Base-by-base conservation (phyloP, 108 stramenopile genomes). In the Nitzschia palea region DNA sequence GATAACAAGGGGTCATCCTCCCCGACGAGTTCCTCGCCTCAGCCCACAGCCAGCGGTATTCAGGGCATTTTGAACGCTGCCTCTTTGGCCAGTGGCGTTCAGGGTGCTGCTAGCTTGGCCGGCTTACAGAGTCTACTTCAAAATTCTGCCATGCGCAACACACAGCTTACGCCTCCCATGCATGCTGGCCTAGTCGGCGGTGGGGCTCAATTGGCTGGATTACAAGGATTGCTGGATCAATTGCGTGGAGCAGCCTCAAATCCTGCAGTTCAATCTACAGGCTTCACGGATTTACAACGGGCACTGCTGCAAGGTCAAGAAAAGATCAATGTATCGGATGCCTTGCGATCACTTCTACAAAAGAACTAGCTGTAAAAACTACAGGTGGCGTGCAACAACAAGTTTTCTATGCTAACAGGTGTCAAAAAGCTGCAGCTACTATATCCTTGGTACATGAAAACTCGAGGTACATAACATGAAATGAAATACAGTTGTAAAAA, bases 211-310 rank as follows among this genome's bases (percentile, higher is more conserved):
- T 23, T 44, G 15, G 30, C 44, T 50, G 28, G 47, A 32, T 20
- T 65, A 9, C 50, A 53, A 54, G 45, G 65, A 34, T 17, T 65
- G 1, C 12, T 65, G 22, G 65, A 65, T 31, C 62, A 60, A 32
- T 40, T 60, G 3, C 36, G 59, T 8, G 59, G 59, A 23, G 55
- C 31, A 4, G 55, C 14, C 23, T n/a, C n/a, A n/a, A n/a, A n/a
- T 40, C 27, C 54, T 23, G 57, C 35, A 37, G 22, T 15, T 18
- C n/a, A 4, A 18, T 31, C 55, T 20, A 34, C 10, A 3, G 37
- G 37, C 26, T 30, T 63, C 23, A 17, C 10, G 17, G 51, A 65
- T 14, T 15, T 53, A 15, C 65, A 65, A 26, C 50, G 52, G 4
- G 51, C 32, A 10, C 30, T 48, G 2, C 51, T 53, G 18, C 23